Evolutionary conservation across 140 eudicot species (phyloP).

Genomic region (Cichorium intybus): DNA sequence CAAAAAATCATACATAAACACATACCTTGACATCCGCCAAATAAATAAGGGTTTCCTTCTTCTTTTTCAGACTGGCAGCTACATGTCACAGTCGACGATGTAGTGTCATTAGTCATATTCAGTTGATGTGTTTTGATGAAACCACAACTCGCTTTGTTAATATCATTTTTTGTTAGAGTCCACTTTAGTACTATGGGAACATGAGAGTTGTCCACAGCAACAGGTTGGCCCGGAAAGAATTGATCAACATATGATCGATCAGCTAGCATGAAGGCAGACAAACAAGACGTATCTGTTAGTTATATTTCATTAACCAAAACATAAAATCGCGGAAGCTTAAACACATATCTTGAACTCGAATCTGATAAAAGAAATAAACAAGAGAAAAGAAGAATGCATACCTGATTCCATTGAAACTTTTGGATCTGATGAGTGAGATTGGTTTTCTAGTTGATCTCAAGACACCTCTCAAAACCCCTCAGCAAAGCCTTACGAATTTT

Average conservation of each 20-base stretch:
- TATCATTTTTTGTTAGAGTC: slow-evolving; percentile 10
- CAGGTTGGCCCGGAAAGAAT: neutral
- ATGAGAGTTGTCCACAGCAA: neutral
- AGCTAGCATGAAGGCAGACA: slow-evolving; percentile 27
- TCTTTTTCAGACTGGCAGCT: slow-evolving; percentile 18
- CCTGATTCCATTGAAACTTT: no score
- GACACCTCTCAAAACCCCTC: no score
- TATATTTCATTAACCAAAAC: no score
- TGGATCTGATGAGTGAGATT: no score
- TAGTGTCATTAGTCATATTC: neutral
- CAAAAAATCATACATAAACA: neutral
- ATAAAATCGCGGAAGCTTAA: no score
- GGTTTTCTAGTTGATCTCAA: no score
- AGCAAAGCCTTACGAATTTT: no score
- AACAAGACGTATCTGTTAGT: neutral
- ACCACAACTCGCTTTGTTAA: slow-evolving; percentile 2
- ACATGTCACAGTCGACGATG: slow-evolving; percentile 7
- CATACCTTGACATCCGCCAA: slow-evolving; percentile 28
- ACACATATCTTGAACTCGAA: no score
- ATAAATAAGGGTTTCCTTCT: slow-evolving; percentile 30
- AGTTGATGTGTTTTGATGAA: neutral
- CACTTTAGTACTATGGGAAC: slow-evolving; percentile 20
- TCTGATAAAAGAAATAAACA: no score
- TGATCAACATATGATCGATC: slow-evolving; percentile 6
- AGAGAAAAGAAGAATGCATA: no score